Evolutionary conservation across 257 asterid genomes (phyloP), one percentile per base, ranked within the genome.

Genomic region (Solanum chiquidenum): DNA sequence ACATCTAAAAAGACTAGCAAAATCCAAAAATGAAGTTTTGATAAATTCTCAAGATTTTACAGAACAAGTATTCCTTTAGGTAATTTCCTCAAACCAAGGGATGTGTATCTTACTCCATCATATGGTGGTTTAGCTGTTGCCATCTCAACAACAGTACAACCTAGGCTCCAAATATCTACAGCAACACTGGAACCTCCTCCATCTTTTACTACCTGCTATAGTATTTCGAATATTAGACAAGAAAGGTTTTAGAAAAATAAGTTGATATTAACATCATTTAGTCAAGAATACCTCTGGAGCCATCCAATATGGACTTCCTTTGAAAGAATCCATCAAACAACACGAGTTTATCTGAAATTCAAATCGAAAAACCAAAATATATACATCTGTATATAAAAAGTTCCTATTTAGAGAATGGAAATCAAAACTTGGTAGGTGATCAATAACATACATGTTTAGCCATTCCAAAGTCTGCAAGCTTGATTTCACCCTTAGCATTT

Each of bases 141-240:
- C 98, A 95, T 95, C 90, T 95, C 96, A 83, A 94, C 76, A 87
- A 93, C 90, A 35, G 96, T 91, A 91, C 98, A 95, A 16, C 96
- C 98, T 29, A 94, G 94, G 93, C 98, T 94, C 98, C 98, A 95
- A 87, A 94, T 89, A 90, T 95, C 98, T 87, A 91, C 96, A n/a
- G 94, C 93, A 18, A 94, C 91, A 90, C 85, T 92, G 89, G 18
- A 46, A 85, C 93, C 91, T 64, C 90, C 86, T 23, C 93, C 74
- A 87, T 92, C 92, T 75, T 60, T 89, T 74, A 92, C 90, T 85
- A 95, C 91, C 97, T 94, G 91, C 27, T 16, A 66, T 52, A 60
- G 84, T 69, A 25, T 37, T 40, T 60, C 68, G 46, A 86, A 79
- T 82, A 89, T 25, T n/a, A 86, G 60, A 75, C 34, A 80, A 83